phyloP scores from a whole-genome alignment of 768 basidiomycete species.

The Trametes coccinea region DNA sequence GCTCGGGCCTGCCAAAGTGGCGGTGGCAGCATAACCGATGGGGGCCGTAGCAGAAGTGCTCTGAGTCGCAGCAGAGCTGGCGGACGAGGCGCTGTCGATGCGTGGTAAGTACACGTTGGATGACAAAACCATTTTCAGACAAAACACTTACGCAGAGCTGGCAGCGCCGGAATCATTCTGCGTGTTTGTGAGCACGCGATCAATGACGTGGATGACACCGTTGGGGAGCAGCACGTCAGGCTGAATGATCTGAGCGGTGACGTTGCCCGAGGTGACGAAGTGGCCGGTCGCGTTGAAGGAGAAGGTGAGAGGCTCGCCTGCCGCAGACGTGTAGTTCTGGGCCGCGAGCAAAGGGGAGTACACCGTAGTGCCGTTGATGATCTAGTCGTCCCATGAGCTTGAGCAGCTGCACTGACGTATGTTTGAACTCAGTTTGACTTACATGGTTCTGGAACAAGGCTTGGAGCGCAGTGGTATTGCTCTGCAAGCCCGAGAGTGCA shows the following conservation, averaged over 20 bases:
- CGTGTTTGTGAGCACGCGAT: constrained; percentile 52
- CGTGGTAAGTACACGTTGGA: neutral
- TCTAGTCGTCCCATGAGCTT: constrained; percentile 31
- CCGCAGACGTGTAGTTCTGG: constrained; percentile 51
- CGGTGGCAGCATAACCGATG: constrained; percentile 34
- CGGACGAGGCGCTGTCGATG: constrained; percentile 39
- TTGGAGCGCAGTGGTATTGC: constrained; percentile 48
- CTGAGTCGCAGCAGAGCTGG: constrained; percentile 45
- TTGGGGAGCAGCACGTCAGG: constrained; percentile 63
- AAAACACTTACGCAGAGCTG: constrained; percentile 49
- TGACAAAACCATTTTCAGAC: neutral
- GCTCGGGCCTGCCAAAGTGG: constrained; percentile 15
- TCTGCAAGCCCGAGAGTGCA: constrained; percentile 33
- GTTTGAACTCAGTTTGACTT: constrained; percentile 24
- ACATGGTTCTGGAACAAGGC: constrained; percentile 63
- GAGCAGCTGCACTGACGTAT: neutral
- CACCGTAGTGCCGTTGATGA: constrained; percentile 66
- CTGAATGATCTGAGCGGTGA: constrained; percentile 53
- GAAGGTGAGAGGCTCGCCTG: constrained; percentile 55
- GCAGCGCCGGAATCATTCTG: constrained; percentile 45
- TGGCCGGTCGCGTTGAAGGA: constrained; percentile 55
- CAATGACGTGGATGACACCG: constrained; percentile 68
- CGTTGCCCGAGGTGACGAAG: constrained; percentile 50
- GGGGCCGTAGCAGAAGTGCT: constrained; percentile 43
- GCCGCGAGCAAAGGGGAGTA: constrained; percentile 56